Base-by-base conservation (phyloP, 768 basidiomycete species). In the Mycena latifolia region DNA sequence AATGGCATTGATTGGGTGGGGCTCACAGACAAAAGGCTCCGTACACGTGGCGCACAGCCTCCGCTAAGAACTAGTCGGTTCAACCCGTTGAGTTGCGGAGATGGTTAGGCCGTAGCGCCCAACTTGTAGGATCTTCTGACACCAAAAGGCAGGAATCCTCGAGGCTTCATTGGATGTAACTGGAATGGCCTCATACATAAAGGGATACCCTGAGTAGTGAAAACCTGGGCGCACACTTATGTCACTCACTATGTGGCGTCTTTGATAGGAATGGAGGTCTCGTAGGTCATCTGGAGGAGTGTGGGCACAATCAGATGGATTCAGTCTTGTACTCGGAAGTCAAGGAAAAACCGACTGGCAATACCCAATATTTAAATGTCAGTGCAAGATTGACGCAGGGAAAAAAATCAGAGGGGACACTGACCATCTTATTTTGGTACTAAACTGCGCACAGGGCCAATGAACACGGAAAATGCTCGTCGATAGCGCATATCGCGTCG, bases 211-310 rank as follows among this genome's bases (percentile, higher is more conserved):
- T 9, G 28, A 48, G 37, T n/a, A 63, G 33, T 18, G 37, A 43
- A 43, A 43, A 14, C 20, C 28, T 24, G 22, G 12, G 37, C 29
- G 12, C 2, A 22, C 6, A 25, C 60, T 18, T 53, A 18, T 62
- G 50, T 55, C 35, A 39, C 14, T 22, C 37, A 33, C 11, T 54
- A 31, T 50, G 55, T 63, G 54, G 54, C 62, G 46, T 63, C 61
- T 63, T 63, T 63, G 62, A 63, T 63, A 51, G 22, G 31, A 63
- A 63, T 55, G 61, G 22, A 62, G 31, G 33, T n/a, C 20, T 39
- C 37, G 14, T 14, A 8, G 24, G 20, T 37, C 15, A 54, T 25
- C 41, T 9, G 35, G 27, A 11, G 33, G 9, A 9, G 24, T 55
- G 61, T 62, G 53, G 52, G 52, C 15, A 33, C 46, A 45, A 29